phyloP scores from a whole-genome alignment of 805 yeast genomes.

The Maudiozyma serrabonitensis region DNA sequence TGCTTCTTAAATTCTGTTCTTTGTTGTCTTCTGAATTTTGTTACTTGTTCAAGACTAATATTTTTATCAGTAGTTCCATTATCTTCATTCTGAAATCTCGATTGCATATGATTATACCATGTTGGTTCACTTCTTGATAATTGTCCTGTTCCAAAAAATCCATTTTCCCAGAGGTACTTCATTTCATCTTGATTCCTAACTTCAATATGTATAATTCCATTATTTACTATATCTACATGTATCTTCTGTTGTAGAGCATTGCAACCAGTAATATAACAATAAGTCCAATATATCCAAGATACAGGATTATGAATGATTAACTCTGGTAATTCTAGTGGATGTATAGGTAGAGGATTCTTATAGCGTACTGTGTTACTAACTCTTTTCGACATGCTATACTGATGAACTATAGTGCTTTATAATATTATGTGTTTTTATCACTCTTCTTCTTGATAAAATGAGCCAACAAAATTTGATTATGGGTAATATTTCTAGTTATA shows the following conservation, averaged over 20 bases:
- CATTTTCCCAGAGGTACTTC: constrained; percentile 62
- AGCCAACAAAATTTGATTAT: too few relatives aligned
- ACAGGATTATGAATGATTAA: constrained; percentile 57
- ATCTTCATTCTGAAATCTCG: constrained; percentile 36
- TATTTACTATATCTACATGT: constrained; percentile 29
- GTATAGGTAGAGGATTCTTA: constrained; percentile 51
- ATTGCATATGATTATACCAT: constrained; percentile 61
- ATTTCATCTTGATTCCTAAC: constrained; percentile 39
- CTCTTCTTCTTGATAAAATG: too few relatives aligned
- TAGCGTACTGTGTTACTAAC: constrained; percentile 27
- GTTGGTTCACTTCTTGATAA: constrained; percentile 88
- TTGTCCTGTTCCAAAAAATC: constrained; percentile 91
- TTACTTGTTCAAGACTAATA: constrained; percentile 62
- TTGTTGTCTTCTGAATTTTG: constrained; percentile 59
- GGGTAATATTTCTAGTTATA: too few relatives aligned
- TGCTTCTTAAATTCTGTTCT: constrained; percentile 62
- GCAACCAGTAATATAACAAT: constrained; percentile 22
- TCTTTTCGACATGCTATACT: constrained; percentile 28
- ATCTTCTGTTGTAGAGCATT: constrained; percentile 13
- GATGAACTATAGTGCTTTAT: too few relatives aligned
- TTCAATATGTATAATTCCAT: constrained; percentile 11
- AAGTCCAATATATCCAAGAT: constrained; percentile 45
- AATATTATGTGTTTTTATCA: too few relatives aligned
- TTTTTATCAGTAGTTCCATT: constrained; percentile 14
- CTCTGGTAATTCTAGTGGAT: constrained; percentile 39